Conservation (phyloP, 148 eudicot species). For the Chenopodium quinoa region DNA sequence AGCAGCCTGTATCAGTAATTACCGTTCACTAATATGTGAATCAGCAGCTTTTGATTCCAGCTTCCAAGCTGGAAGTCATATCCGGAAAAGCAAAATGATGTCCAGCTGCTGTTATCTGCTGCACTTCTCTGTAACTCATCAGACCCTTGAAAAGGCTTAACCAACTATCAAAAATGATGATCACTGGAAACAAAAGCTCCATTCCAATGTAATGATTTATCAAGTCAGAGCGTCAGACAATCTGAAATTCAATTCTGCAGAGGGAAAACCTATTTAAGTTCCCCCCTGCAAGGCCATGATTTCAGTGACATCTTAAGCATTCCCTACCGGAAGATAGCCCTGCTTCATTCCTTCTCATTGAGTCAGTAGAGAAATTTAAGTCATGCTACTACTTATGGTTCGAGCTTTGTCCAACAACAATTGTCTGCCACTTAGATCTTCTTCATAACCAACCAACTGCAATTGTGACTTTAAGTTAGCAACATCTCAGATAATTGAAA, state of each 20-base stretch:
- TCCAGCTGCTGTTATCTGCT: not conserved
- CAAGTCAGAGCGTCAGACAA: too few relatives aligned
- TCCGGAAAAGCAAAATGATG: not conserved
- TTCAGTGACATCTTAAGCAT: conserved; percentile 10
- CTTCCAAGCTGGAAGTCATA: not conserved
- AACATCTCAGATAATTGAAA: not conserved
- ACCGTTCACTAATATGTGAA: not conserved
- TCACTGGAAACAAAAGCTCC: not conserved
- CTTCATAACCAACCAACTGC: conserved; percentile 93
- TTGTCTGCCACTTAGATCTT: conserved; percentile 86
- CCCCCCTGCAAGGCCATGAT: not conserved
- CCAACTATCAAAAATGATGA: conserved; percentile 1
- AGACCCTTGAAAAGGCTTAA: not conserved
- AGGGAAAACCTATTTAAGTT: not conserved
- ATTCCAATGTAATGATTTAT: not conserved
- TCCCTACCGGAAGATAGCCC: not conserved
- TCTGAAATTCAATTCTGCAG: not conserved
- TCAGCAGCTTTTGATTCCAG: not conserved
- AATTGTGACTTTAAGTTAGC: conserved; percentile 20
- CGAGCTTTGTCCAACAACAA: conserved; percentile 86
- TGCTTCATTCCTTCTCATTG: not conserved
- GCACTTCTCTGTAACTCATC: not conserved
- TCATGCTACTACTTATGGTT: conserved; percentile 54
- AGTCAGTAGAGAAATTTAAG: conserved; percentile 13
- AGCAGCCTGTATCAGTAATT: not conserved